phyloP scores from a whole-genome alignment of 208 protist genomes.

The Crithidia fasciculata region DNA sequence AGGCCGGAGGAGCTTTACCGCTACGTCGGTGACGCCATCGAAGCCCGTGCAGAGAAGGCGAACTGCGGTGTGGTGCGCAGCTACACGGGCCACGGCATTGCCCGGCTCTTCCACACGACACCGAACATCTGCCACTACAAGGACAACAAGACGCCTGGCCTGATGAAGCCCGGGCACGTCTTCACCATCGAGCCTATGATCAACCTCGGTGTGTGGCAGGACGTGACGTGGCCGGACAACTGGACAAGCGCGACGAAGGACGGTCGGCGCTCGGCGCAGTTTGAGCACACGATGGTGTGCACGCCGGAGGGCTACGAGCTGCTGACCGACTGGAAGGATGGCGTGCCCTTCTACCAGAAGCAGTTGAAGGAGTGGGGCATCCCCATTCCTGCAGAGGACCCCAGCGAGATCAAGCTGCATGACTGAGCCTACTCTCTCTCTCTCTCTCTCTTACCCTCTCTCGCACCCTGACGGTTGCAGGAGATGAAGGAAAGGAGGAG shows the following conservation, averaged over 20 bases:
- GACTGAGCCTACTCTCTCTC: not conserved
- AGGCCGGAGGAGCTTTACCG: constrained; percentile 89
- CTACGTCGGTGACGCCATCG: constrained; percentile 86
- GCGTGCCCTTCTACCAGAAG: constrained; percentile 87
- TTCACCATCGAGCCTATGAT: constrained; percentile 99
- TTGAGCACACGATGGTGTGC: constrained; percentile 98
- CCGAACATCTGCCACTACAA: constrained; percentile 94
- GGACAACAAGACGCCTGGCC: constrained; percentile 91
- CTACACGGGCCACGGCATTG: constrained; percentile 96
- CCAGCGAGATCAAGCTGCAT: constrained; percentile 66
- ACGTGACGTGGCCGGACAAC: constrained; percentile 95
- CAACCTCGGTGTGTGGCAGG: constrained; percentile 93
- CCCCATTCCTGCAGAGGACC: constrained; percentile 52
- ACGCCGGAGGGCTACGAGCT: constrained; percentile 91
- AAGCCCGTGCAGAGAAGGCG: constrained; percentile 70
- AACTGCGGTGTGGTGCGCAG: constrained; percentile 76
- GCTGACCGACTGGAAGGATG: constrained; percentile 86
- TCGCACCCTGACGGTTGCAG: too few relatives aligned
- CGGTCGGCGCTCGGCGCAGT: constrained; percentile 97
- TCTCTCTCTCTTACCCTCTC: too few relatives aligned
- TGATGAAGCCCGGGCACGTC: constrained; percentile 93
- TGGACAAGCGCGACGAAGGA: constrained; percentile 97
- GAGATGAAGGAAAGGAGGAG: too few relatives aligned
- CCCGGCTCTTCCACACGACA: constrained; percentile 90
- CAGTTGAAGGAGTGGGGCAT: constrained; percentile 82